Conservation (phyloP, 805 yeast species). For the Yamadazyma ubonensis region DNA sequence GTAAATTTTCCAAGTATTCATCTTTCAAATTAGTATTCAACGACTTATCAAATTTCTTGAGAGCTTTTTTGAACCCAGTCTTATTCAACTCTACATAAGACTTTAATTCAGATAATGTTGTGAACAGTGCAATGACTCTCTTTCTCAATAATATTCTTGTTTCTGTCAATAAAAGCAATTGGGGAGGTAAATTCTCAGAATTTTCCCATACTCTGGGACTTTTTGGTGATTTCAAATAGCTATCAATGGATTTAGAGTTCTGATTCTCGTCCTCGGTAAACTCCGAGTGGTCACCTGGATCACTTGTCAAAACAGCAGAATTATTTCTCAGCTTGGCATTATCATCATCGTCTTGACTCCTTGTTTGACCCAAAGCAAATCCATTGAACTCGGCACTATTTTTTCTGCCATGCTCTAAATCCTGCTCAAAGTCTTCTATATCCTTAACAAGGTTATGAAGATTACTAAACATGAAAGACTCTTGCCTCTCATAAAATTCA, state of each 20-base stretch:
- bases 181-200: conserved; percentile 29
- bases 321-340: conserved; percentile 1
- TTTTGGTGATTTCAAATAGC: conserved; percentile 37
- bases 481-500: conserved; percentile 67
- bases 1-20: conserved; percentile 46
- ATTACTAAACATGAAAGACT: conserved; percentile 51
- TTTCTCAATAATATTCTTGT: conserved; percentile 48
- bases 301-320: conserved; percentile 18
- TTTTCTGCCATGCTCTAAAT: conserved; percentile 15
- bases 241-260: conserved; percentile 25
- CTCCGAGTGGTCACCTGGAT: conserved; percentile 36
- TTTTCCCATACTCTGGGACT: conserved; percentile 32
- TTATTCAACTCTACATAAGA: conserved; percentile 51
- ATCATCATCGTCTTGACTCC: conserved; percentile 6
- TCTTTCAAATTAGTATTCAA: conserved; percentile 44
- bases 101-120: conserved; percentile 48
- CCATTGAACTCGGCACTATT: conserved; percentile 9
- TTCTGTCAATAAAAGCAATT: conserved; percentile 44
- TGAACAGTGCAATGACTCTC: conserved; percentile 43
- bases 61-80: conserved; percentile 53
- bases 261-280: conserved; percentile 33
- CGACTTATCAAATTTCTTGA: conserved; percentile 54
- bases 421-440: conserved; percentile 57
- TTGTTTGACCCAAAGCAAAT: conserved; percentile 6
- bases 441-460: conserved; percentile 61